Evolutionary conservation across 768 basidiomycete species (phyloP), one percentile per base, ranked within the genome.

Genomic region (Daedaleopsis sinensis): DNA sequence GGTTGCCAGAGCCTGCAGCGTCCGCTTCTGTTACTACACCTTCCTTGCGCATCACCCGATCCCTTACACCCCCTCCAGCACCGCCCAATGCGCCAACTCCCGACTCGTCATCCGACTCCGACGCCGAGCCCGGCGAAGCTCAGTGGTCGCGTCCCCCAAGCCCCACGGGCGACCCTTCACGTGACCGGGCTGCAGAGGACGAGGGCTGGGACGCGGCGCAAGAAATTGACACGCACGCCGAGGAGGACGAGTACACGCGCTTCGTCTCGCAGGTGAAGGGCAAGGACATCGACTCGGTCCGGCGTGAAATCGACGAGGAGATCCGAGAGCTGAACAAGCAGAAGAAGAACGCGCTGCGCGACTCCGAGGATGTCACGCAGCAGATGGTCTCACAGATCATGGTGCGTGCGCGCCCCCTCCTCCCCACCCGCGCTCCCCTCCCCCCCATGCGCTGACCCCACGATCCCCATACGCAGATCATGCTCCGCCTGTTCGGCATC

Each of bases 401-500:
- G 80, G 83, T 83, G 38, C 32, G 76, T 43, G 7, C 27, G 27
- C 39, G 19, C 53, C 11, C 27, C 37, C 19, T n/a, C 54, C n/a
- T 37, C 16, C 19, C 36, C 21, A 21, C 21, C 56, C 59, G 24
- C 52, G 27, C 52, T 44, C 43, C 18, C 35, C 13, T 27, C 27
- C n/a, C n/a, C n/a, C n/a, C n/a, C n/a, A n/a, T 53, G 13, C n/a
- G 5, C 38, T 27, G 24, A 11, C 16, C 10, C 36, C 36, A 16
- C 32, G 4, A 21, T 47, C 32, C 35, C 35, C 16, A 13, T 18
- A 23, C 36, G 24, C 65, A 98, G 95, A 84, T 88, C 52, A 88
- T 99, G 84, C 77, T 99, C 16, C 87, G 93, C 42, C 81, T 97
- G 19, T 98, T 98, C 67, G 97, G 97, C 13, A 97, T 98, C 57